phyloP scores from a whole-genome alignment of 352 stramenopile genomes.

The Globisporangium spinosum region DNA sequence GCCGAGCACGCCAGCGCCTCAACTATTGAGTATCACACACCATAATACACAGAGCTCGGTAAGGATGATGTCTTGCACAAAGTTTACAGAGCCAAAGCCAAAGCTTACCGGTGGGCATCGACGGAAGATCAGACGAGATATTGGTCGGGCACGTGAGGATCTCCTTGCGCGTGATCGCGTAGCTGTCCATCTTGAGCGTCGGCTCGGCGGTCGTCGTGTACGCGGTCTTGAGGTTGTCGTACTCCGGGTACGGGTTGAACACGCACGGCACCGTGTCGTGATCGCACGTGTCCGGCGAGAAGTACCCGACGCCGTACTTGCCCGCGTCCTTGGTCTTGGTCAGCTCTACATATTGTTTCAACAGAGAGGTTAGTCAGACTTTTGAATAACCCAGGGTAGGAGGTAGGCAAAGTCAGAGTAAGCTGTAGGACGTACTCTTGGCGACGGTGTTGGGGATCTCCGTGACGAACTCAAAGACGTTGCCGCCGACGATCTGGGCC shows the following conservation, averaged over 20 bases:
- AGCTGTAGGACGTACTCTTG: not conserved
- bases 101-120: not conserved
- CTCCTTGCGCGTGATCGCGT: slow-evolving; percentile 20
- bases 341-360: not conserved
- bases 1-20: slow-evolving; percentile 41
- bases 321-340: slow-evolving; percentile 34
- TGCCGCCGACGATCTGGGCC: slow-evolving; percentile 48
- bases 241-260: slow-evolving; percentile 76
- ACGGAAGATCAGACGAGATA: not conserved
- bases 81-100: not conserved
- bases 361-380: not conserved
- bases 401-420: not conserved
- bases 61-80: not conserved
- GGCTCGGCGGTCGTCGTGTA: slow-evolving; percentile 42
- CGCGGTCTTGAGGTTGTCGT: slow-evolving; percentile 60
- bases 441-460: slow-evolving; percentile 26
- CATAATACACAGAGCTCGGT: not conserved
- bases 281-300: slow-evolving; percentile 63
- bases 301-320: slow-evolving; percentile 77
- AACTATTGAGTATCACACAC: slow-evolving; percentile 22
- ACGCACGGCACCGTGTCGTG: slow-evolving; percentile 37
- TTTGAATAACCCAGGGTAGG: not conserved
- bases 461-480: slow-evolving; percentile 74
- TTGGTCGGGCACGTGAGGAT: slow-evolving; percentile 38
- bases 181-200: slow-evolving; percentile 39